Evolutionary conservation across 1,284 basidiomycete species (phyloP), one percentile per base, ranked within the genome.

Genomic region (Cutaneotrichosporon cavernicola): DNA sequence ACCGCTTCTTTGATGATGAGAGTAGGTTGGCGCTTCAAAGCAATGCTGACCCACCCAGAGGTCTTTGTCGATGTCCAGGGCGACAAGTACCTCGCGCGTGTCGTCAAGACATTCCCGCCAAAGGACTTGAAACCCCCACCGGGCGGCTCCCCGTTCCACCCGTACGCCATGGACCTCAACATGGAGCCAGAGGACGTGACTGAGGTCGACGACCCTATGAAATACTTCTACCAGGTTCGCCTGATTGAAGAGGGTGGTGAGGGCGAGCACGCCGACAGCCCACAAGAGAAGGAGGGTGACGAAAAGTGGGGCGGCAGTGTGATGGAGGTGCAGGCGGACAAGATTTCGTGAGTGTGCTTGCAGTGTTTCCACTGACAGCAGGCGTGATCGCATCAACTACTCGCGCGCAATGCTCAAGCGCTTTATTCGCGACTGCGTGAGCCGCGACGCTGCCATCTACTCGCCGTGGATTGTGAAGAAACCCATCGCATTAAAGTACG

Each of bases 351-450:
- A 62, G 85, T 82, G 31, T 0, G 10, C 0, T 9, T 21, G 18
- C 26, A 26, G 5, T 4, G 21, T 18, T 8, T 21, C 11, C 18
- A 31, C 56, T 66, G 32, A 61, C 63, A 30, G n/a, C 70, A 95
- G 91, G 75, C 92, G 96, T 66, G 96, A 99, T 78, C 90, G 95
- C 63, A 85, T 95, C 40, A 89, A 91, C 22, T 98, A 97, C 81
- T 96, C 92, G 51, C 97, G 97, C 78, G 93, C 94, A 16, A 96
- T 98, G 72, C 85, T 99, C 34, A 91, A 94, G 69, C 90, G 94
- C 46, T 98, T 96, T 81, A 90, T 99, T 59, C 89, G 92, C 66
- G 96, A 98, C 75, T 95, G 92, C 74, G 89, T 98, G 4, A 87
- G 90, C 70, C 88, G 96, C 56, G 93, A 96, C 66, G 85, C 93